Evolutionary conservation across 768 basidiomycete species (phyloP), one percentile per base, ranked within the genome.

Genomic region (Boletus huronensis): DNA sequence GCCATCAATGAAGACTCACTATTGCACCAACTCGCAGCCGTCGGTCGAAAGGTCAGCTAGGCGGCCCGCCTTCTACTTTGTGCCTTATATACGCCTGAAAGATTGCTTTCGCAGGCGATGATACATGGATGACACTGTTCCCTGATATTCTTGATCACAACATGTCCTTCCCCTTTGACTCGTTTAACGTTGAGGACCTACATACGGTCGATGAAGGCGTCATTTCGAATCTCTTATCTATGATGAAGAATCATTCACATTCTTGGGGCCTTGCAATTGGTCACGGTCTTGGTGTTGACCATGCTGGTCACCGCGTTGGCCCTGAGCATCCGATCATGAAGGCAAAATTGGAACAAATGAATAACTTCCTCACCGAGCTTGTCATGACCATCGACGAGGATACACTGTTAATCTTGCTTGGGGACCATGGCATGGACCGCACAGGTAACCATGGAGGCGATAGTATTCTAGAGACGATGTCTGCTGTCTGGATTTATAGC

Each of bases 121-220:
- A 98, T 69, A 99, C 97, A 0, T 99, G 97, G 97, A 82, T 89
- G 71, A 81, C 85, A 1, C 81, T 95, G 13, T 99, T 94, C 65
- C 92, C 95, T 0, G 74, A 80, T 49, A 74, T 82, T 5, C 93
- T 98, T 60, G 76, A 80, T 28, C 69, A 75, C 14, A 85, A 90
- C 63, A 83, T 89, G 77, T 78, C 87, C 1, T 88, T 83, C 65
- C 87, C 95, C 0, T 98, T 84, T 67, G 95, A 97, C 70, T 97
- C 94, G 0, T 98, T 99, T 79, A 94, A 98, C 70, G 97, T 99
- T 55, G 97, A 98, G 70, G 97, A 98, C 68, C 78, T 99, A 3
- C 94, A 99, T 64, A 88, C 92, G 0, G 97, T 98, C 44, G 97
- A 99, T 64, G 77, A 88, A 48, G 96, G 96, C 8, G 94, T 98